Base-by-base conservation (phyloP, 768 basidiomycete genomes). In the Mycena amicta region DNA sequence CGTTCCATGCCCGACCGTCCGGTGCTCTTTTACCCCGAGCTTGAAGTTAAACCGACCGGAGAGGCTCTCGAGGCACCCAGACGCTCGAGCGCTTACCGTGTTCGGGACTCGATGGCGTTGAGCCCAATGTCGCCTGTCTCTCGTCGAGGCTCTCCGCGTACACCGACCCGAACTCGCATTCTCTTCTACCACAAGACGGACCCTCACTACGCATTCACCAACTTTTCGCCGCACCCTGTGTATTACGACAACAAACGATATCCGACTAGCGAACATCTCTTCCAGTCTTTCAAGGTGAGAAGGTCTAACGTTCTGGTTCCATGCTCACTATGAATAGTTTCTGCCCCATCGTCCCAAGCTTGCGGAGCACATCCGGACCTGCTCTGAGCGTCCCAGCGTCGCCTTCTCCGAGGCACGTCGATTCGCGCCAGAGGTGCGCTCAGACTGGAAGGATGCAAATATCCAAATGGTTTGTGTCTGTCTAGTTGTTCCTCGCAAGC, bases 211-310 rank as follows among this genome's bases (percentile, higher is more conserved):
- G 87, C 85, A 5, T 89, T 89, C 66, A 88, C 88, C 40, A 89
- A 89, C 69, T 89, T 89, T 69, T 89, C 89, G 11, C 69, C 83
- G 0, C 88, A 90, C 68, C 76, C 83, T 41, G 82, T 91, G 11
- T 64, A 75, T 11, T 86, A 88, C 67, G 78, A 83, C 31, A 83
- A 83, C 39, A 86, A 84, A 67, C 76, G 72, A 52, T 91, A 90
- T 66, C 87, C 88, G 1, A 91, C 89, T 0, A 87, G 87, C 66
- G 89, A 90, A 67, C 89, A 90, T 70, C 79, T 90, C 12, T 90
- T 89, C 66, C 89, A 90, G 63, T 85, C 89, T 2, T 81, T 89
- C 73, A 90, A 89, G 69, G 87, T 85, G 54, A 12, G 70, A 62
- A n/a, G n/a, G 28, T 27, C 30, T 23, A 37, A 16, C 25, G n/a